Evolutionary conservation across 2,329 filamentous ascomycete species (phyloP), one percentile per base, ranked within the genome.

Genomic region (Massarina eburnea): DNA sequence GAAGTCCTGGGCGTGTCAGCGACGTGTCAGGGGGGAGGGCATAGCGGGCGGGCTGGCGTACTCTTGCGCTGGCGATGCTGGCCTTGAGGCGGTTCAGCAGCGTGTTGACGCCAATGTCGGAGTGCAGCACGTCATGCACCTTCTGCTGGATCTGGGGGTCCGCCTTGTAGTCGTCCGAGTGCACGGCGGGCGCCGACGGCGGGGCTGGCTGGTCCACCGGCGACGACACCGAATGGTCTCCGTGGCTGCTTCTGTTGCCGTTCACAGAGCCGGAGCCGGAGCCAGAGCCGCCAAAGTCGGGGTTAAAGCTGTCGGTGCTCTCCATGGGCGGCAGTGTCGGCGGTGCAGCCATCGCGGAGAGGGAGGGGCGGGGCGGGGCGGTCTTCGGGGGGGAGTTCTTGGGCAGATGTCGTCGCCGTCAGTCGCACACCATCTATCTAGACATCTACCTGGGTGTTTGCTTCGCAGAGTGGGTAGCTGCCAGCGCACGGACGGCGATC

Each of bases 1-100:
- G 64, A 96, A 97, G 75, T 97, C 94, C 89, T 95, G 58, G 38
- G 41, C 33, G 22, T 44, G 49, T 58, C 46, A 60, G 58, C 29
- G 44, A 27, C 19, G 20, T 19, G 35, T 24, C 27, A 40, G 18
- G 12, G 8, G 39, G 18, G 18, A 18, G 37, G 45, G 44, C n/a
- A n/a, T n/a, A n/a, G 21, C 33, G 34, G 36, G 32, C 41, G 33
- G 32, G 29, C 33, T 19, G 17, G 71, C 77, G 43, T 62, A 82
- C 80, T 61, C 76, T 76, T 20, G 81, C 80, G 45, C 82, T 85
- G 43, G 81, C 78, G 55, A 85, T 80, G 67, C 81, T 85, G 62
- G 85, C 82, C 69, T 85, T 86, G 51, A 86, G 70, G 30, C 83
- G 78, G 56, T 75, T 79, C 44, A 86, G 71, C 42, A 86, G 76